Conservation (phyloP, 768 basidiomycete species). For the Hemileccinum impolitum region DNA sequence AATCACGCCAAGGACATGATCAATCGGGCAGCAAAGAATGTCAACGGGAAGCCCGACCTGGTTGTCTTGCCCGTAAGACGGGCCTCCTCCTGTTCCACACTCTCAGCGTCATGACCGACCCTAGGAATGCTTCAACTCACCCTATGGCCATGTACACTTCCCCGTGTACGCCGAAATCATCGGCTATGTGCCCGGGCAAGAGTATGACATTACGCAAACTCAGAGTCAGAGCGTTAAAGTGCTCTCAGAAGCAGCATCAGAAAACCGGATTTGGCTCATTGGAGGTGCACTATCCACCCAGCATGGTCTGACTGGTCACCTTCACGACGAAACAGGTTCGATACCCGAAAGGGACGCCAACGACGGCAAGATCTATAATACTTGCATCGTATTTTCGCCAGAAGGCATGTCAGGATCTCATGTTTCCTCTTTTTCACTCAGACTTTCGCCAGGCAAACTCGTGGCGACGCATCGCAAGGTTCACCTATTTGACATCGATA, state of each 20-base stretch:
- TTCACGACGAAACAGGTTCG: conserved; percentile 55
- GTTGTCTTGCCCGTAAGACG: conserved; percentile 77
- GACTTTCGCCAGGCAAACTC: conserved; percentile 60
- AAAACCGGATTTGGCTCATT: conserved; percentile 82
- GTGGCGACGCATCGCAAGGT: conserved; percentile 90
- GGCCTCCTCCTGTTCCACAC: neutral
- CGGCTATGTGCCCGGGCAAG: conserved; percentile 52
- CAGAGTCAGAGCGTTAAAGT: conserved; percentile 76
- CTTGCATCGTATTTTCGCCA: conserved; percentile 87
- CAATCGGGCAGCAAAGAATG: conserved; percentile 54
- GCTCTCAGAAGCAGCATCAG: conserved; percentile 78
- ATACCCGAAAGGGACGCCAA: conserved; percentile 79
- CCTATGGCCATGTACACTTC: conserved; percentile 78
- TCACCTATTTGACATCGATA: conserved; percentile 97
- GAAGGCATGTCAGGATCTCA: conserved; percentile 42
- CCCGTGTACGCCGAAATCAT: conserved; percentile 82
- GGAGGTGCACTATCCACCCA: conserved; percentile 57
- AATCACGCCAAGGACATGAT: conserved; percentile 80
- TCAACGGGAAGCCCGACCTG: conserved; percentile 58
- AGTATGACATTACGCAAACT: conserved; percentile 53
- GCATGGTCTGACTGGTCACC: neutral
- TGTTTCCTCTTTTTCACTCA: neutral
- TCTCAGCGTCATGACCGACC: neutral
- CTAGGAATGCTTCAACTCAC: conserved; percentile 88
- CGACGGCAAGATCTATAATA: conserved; percentile 82